Conservation (phyloP, 2,329 filamentous ascomycete species). For the Chrysosporium queenslandicum region DNA sequence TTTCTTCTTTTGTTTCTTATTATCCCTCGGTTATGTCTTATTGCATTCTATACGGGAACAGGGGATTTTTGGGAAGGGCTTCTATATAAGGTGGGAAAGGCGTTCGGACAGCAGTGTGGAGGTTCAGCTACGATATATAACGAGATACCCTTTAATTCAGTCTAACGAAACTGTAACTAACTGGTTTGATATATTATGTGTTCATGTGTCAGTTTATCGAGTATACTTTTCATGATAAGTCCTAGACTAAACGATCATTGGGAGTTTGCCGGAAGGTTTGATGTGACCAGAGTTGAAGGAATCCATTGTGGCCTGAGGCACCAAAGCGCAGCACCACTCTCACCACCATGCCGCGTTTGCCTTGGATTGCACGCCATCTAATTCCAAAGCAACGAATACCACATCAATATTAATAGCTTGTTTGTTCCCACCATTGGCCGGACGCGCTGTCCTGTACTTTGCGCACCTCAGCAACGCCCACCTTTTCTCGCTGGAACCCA, state of each 20-base stretch:
- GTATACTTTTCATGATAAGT: no score
- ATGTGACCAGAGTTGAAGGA: background rate
- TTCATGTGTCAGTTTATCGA: background rate
- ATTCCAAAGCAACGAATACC: conserved; percentile 1
- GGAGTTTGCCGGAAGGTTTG: background rate
- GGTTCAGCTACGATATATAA: conserved; percentile 1
- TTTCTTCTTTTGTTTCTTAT: background rate
- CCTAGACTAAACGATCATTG: no score
- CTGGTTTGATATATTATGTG: background rate
- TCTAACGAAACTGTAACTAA: background rate
- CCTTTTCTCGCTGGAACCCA: background rate
- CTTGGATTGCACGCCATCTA: background rate
- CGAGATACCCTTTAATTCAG: conserved; percentile 7
- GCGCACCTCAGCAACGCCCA: background rate
- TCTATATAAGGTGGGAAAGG: background rate
- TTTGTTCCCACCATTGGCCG: background rate
- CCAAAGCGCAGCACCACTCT: background rate
- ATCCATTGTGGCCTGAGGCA: conserved; percentile 7
- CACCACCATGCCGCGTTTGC: background rate
- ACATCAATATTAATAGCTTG: conserved; percentile 1
- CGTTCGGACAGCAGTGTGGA: background rate
- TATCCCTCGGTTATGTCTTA: no score
- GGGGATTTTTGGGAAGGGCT: background rate
- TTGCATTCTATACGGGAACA: background rate
- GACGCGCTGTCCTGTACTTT: background rate